Base-by-base conservation (phyloP, 148 eudicot species). In the Fagopyrum homotropicum region DNA sequence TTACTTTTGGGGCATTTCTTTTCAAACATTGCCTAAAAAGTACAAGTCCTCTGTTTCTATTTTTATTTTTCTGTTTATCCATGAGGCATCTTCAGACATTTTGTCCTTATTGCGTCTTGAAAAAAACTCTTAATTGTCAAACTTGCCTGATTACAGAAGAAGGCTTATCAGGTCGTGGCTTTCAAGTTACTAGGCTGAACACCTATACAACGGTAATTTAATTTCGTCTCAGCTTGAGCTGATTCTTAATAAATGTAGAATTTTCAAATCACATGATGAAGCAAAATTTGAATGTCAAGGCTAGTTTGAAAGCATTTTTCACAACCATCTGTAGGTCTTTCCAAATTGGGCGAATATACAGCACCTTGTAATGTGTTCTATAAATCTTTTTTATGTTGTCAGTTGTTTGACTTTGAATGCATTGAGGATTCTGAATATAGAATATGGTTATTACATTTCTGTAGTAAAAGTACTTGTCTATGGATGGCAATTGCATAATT, bases 191-290 rank as follows among this genome's bases (percentile, higher is more conserved):
- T 47, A 85, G 99, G 83, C 84, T 95, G 75, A 92, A 92, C 82
- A 92, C 97, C 55, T 95, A 95, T 76, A 90, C 97, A 9, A 95
- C 97, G 84, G 99, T 95, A 90, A 75, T 69, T 14, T 56, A 70
- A 22, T 78, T 11, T 0, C 15, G 76, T 60, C 51, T 73, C 46
- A n/a, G 29, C 44, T 72, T 26, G 4, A 72, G n/a, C 12, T 47
- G 30, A 48, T 35, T 10, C 14, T 19, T 22, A 46, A 22, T 45
- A 19, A 1, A 22, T 35, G 15, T 9, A 14, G 46, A 8, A 1
- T 15, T 40, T 63, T 44, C 10, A 4, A 63, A 35, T 66, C 30
- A 66, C 47, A 40, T 15, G 5, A 66, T 15, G 40, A 66, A 40
- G 71, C 45, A 35, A 40, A 66, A 66, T 4, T 66, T 63, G 6